A percentile compares a stretch with the other conserved stretches of the same genome.
These are phyloP conservation scores for Tubosaeta brunneosetosa DNA, from an alignment of 768 basidiomycete genomes.

Conservation along the genomic window DNA sequence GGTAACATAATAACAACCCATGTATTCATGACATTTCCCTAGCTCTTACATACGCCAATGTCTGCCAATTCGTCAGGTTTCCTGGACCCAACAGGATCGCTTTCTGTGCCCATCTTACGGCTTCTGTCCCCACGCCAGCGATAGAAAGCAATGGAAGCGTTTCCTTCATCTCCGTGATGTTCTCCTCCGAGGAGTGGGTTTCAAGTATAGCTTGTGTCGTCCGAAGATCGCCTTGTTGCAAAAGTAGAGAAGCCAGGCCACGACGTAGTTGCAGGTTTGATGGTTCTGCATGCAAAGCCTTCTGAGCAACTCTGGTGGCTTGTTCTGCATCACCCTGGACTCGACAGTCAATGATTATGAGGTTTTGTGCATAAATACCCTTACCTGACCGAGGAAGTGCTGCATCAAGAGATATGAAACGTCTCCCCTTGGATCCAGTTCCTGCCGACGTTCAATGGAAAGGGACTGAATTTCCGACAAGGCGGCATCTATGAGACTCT, in stretches of 20 bases:
- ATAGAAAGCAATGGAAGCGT: slow-evolving; percentile 51
- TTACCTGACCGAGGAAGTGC: slow-evolving; percentile 70
- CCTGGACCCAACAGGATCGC: slow-evolving; percentile 55
- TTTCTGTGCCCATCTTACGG: slow-evolving; percentile 51
- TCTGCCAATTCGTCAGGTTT: slow-evolving; percentile 50
- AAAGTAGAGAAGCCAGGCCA: slow-evolving; percentile 49
- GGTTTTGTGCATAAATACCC: slow-evolving; percentile 5
- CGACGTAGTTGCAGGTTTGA: slow-evolving; percentile 44
- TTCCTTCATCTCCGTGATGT: slow-evolving; percentile 34
- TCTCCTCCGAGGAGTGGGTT: slow-evolving; percentile 26
- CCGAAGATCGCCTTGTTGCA: slow-evolving; percentile 42
- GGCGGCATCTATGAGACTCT: slow-evolving; percentile 78
- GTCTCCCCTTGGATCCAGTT: slow-evolving; percentile 65
- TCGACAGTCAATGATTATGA: neutral
- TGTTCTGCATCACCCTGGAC: slow-evolving; percentile 44
- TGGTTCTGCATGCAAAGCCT: slow-evolving; percentile 55
- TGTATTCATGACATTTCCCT: slow-evolving; percentile 22
- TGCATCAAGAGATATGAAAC: slow-evolving; percentile 69
- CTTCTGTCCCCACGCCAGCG: slow-evolving; percentile 31
- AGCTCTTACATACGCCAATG: slow-evolving; percentile 51
- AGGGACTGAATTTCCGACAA: slow-evolving; percentile 74
- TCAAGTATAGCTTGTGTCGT: slow-evolving; percentile 47
- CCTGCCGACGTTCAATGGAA: slow-evolving; percentile 57
- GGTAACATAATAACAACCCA: neutral
- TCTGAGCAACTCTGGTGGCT: slow-evolving; percentile 53